Base-by-base conservation (phyloP, 2,329 filamentous ascomycete genomes). In the Mycosphaerella sp. region DNA sequence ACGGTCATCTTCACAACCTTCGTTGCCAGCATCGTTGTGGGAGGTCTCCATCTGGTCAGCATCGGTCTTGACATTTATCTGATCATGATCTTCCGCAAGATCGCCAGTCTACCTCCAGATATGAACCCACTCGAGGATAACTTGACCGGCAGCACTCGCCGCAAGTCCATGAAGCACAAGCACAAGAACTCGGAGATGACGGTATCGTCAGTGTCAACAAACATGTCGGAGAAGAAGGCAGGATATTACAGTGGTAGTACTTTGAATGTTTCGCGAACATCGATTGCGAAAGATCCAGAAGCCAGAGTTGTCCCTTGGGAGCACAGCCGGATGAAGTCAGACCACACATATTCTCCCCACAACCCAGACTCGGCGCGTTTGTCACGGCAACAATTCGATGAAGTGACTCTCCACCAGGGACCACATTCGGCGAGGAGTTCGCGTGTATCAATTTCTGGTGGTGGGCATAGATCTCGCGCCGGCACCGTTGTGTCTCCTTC, bases 91-190 rank as follows among this genome's bases (percentile, higher is more conserved):
- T 97, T 96, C 80, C 82, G 85, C 40, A 86, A 87, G 66, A 96
- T 97, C 64, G 78, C 84, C 4, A 76, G 79, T 17, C 79, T 96
- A 69, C 92, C 92, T 5, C 91, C 92, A 0, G 92, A 97, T 66
- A 89, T 95, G 87, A 97, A 97, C 68, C 92, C 92, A 1, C 78
- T 97, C 11, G 91, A 96, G 68, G 83, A 87, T 61, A 85, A 92
- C 64, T 74, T 95, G 54, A 96, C 90, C 1, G 84, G 88, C 9
- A 81, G 85, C 23, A 58, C 46, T 21, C 57, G 59, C 10, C 42
- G 51, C n/a, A 64, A 74, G 72, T 54, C 77, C 73, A 66, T 70
- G 61, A 71, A 75, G 63, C 89, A 95, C 72, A 91, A 90, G 76
- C 82, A 86, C 66, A 91, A 87, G 67, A 82, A 80, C 61, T 81